These are phyloP conservation scores for Boletellus ananiceps DNA, from an alignment of 768 basidiomycete genomes.

Conservation along the genomic window DNA sequence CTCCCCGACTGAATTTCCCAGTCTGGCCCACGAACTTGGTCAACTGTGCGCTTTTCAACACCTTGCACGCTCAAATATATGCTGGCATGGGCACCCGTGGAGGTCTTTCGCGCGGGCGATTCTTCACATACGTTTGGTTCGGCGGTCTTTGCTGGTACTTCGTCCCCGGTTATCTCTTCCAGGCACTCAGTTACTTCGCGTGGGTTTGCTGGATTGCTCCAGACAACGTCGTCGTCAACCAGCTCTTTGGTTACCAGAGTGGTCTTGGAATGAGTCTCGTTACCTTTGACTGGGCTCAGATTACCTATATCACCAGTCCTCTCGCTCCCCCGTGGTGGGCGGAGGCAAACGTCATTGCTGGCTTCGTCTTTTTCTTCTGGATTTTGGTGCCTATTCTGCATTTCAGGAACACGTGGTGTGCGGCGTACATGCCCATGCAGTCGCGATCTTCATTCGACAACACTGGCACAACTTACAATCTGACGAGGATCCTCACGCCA, in stretches of 20 bases:
- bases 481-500: slow-evolving; percentile 35
- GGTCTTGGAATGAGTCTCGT: slow-evolving; percentile 67
- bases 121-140: slow-evolving; percentile 46
- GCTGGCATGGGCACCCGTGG: slow-evolving; percentile 41
- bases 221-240: slow-evolving; percentile 63
- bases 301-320: slow-evolving; percentile 51
- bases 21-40: slow-evolving; percentile 75
- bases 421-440: slow-evolving; percentile 36
- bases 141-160: slow-evolving; percentile 46
- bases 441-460: slow-evolving; percentile 42
- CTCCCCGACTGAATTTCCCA: slow-evolving; percentile 31
- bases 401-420: slow-evolving; percentile 37
- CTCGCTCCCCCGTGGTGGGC: slow-evolving; percentile 35
- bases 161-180: slow-evolving; percentile 73
- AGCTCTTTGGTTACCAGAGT: slow-evolving; percentile 62
- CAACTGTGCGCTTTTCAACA: slow-evolving; percentile 70
- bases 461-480: slow-evolving; percentile 38
- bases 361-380: slow-evolving; percentile 36
- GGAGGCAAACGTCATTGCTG: slow-evolving; percentile 36
- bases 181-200: slow-evolving; percentile 56
- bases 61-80: slow-evolving; percentile 57
- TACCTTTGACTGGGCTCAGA: slow-evolving; percentile 80
- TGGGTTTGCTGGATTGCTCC: slow-evolving; percentile 70
- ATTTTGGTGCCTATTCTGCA: slow-evolving; percentile 26
- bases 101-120: slow-evolving; percentile 48